Base-by-base conservation (phyloP, 2,329 filamentous ascomycete genomes). In the Claviceps pazoutovae region DNA sequence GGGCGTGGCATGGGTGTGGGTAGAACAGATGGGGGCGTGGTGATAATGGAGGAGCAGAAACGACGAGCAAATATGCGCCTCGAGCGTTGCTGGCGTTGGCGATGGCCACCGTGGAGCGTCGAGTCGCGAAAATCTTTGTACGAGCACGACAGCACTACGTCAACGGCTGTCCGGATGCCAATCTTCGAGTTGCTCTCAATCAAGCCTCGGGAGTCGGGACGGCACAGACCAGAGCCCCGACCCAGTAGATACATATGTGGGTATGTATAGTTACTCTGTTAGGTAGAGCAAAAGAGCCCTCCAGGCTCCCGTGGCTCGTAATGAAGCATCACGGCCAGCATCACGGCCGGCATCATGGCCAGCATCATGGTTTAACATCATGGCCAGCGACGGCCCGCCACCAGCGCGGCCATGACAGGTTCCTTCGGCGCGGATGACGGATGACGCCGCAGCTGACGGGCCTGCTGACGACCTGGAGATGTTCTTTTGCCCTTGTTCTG, bases 141-240 rank as follows among this genome's bases (percentile, higher is more conserved):
- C 48, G 51, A 50, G 37, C 19, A 45, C 41, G 19, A 48, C 45
- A 50, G 37, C 21, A 45, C 41, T 43, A 48, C 45, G 37, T 13
- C 34, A 50, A 38, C 48, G 48, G 48, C 44, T 39, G 30, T 50
- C 44, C 45, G 52, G 43, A 45, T 16, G 14, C 42, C 42, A 44
- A 44, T 42, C 13, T 42, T 42, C 39, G 39, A 42, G 39, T 42
- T 19, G 8, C 19, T 42, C 19, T 19, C 39, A 42, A 19, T 5
- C 39, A 19, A 42, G 17, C n/a, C 39, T 19, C n/a, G n/a, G 38
- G 38, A 41, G 30, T 34, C 30, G 30, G n/a, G 17, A 21, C 39
- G 39, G 19, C 17, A n/a, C 21, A 34, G 14, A 16, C 21, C 17
- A 21, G 39, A 42, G 1, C 1, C 21, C 26, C 43, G 16, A 34